Evolutionary conservation across 2,329 filamentous ascomycete species (phyloP).

Genomic region (Paecilomyces niveus): DNA sequence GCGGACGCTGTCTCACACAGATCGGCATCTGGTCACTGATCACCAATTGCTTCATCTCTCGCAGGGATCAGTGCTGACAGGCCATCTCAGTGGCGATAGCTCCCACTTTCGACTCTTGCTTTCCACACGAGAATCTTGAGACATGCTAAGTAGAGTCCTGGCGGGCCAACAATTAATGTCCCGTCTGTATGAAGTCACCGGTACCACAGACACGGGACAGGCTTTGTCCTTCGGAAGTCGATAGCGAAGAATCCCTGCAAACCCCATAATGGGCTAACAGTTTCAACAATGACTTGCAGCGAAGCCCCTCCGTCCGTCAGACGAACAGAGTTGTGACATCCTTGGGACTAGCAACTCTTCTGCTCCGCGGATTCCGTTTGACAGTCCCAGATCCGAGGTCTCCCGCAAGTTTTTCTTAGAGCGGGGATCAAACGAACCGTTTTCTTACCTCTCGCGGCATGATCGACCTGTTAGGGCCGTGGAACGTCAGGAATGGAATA

Average conservation of each 20-base stretch:
- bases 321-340: background rate
- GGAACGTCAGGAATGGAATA: background rate
- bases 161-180: background rate
- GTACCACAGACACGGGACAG: background rate
- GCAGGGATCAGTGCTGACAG: background rate
- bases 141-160: background rate
- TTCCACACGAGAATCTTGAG: background rate
- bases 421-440: background rate
- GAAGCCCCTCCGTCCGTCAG: background rate
- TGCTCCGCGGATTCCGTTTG: background rate
- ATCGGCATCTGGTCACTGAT: background rate
- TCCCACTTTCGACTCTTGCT: background rate
- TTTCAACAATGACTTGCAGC: background rate
- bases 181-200: background rate
- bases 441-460: background rate
- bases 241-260: background rate
- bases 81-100: background rate
- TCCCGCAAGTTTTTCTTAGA: background rate
- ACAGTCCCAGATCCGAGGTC: background rate
- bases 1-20: background rate
- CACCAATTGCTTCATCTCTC: background rate
- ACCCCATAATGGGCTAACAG: background rate
- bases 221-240: background rate
- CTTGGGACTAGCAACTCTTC: background rate
- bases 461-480: background rate